Percentiles rank a stretch among this genome's conserved stretches.
phyloP scores from a whole-genome alignment of 2,329 filamentous ascomycete species.

The Aureobasidium leucospermi region DNA sequence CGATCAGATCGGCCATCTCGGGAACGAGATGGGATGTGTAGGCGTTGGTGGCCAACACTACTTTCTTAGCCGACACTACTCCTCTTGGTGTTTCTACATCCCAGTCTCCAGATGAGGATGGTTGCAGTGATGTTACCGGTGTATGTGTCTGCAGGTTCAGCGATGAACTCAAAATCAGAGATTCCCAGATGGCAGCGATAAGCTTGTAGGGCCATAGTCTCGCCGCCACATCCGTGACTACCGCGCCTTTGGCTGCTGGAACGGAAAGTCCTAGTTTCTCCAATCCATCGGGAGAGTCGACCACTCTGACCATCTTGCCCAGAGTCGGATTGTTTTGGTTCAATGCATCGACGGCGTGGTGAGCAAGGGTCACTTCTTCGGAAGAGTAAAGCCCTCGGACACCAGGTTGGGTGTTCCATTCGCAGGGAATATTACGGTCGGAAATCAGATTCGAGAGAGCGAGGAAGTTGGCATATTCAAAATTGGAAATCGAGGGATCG shows the following conservation, averaged over 20 bases:
- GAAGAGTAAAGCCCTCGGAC: slow-evolving; percentile 57
- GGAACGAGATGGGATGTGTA: slow-evolving; percentile 75
- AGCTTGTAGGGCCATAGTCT: slow-evolving; percentile 81
- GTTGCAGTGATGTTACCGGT: slow-evolving; percentile 38
- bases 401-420: slow-evolving; percentile 57
- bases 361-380: slow-evolving; percentile 47
- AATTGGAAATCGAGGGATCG: slow-evolving; percentile 51
- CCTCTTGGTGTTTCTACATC: slow-evolving; percentile 62
- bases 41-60: slow-evolving; percentile 75
- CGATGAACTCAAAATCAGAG: slow-evolving; percentile 38
- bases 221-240: slow-evolving; percentile 58
- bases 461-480: slow-evolving; percentile 64
- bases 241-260: slow-evolving; percentile 52
- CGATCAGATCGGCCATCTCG: slow-evolving; percentile 60
- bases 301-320: slow-evolving; percentile 34
- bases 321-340: slow-evolving; percentile 50
- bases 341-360: slow-evolving; percentile 46
- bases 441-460: slow-evolving; percentile 53
- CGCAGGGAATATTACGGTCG: slow-evolving; percentile 55
- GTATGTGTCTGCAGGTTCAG: slow-evolving; percentile 74
- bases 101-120: slow-evolving; percentile 38
- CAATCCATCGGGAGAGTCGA: slow-evolving; percentile 39
- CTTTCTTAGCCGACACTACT: slow-evolving; percentile 51
- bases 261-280: slow-evolving; percentile 43
- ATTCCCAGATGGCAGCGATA: slow-evolving; percentile 62